Percentiles rank a stretch among this genome's conserved stretches.
phyloP scores from a whole-genome alignment of 306 rosid genomes.

The Rosa multiflora region DNA sequence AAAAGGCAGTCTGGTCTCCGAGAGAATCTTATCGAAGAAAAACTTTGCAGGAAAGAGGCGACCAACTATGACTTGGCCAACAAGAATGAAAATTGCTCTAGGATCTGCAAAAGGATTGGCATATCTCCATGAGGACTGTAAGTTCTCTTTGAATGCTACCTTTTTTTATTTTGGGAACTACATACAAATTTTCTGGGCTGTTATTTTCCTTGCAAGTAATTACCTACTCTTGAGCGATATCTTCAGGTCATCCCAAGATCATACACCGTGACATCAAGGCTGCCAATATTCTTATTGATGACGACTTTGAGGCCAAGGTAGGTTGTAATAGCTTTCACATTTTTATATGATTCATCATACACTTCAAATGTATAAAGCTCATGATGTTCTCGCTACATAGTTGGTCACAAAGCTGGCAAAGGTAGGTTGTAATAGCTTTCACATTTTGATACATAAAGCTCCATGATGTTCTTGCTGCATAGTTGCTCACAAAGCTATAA shows the following conservation, averaged over 20 bases:
- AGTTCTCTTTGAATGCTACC: constrained; percentile 5
- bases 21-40: neutral
- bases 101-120: constrained; percentile 49
- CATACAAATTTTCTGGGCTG: neutral
- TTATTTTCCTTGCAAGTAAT: neutral
- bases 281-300: constrained; percentile 40
- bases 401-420: constrained; percentile 17
- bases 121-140: constrained; percentile 48
- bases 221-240: constrained; percentile 18
- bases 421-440: constrained; percentile 18
- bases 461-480: neutral
- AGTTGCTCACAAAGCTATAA: neutral
- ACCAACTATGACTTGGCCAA: constrained; percentile 35
- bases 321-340: neutral
- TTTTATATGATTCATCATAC: neutral
- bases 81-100: constrained; percentile 38
- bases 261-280: constrained; percentile 48
- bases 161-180: neutral
- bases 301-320: constrained; percentile 44
- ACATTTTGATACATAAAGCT: constrained; percentile 3
- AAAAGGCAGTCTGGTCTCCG: neutral
- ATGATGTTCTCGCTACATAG: neutral
- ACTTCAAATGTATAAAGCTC: neutral
- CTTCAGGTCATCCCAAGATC: constrained; percentile 45
- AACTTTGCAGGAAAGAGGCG: constrained; percentile 31